Percentiles rank a stretch among this genome's conserved stretches.
phyloP scores from a whole-genome alignment of 2,329 filamentous ascomycete species.

The Catunica adiposa region DNA sequence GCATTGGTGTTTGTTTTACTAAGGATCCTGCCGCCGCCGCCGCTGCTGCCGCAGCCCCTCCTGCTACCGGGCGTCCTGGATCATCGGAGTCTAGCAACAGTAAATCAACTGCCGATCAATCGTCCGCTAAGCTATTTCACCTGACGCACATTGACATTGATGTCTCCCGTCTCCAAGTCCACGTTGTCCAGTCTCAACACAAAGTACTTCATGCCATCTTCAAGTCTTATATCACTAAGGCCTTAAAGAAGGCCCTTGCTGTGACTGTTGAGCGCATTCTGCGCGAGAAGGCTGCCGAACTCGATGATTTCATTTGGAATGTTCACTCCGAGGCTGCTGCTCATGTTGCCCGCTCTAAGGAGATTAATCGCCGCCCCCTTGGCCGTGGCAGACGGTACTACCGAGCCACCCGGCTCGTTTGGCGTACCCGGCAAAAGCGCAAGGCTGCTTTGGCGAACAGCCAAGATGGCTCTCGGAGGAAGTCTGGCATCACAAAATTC shows the following conservation, averaged over 20 bases:
- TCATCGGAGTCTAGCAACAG: background rate
- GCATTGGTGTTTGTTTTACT: slow-evolving; percentile 35
- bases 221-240: slow-evolving; percentile 74
- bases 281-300: slow-evolving; percentile 60
- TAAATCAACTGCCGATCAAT: background rate
- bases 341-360: slow-evolving; percentile 44
- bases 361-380: slow-evolving; percentile 47
- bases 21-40: slow-evolving; percentile 39
- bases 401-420: slow-evolving; percentile 18
- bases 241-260: slow-evolving; percentile 67
- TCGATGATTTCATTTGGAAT: slow-evolving; percentile 56
- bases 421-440: background rate
- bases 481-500: slow-evolving; percentile 47
- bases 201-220: slow-evolving; percentile 75
- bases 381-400: slow-evolving; percentile 82
- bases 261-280: slow-evolving; percentile 83
- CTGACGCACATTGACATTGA: slow-evolving; percentile 76
- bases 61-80: background rate
- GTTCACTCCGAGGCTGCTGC: slow-evolving; percentile 72
- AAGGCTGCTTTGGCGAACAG: background rate
- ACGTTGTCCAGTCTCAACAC: slow-evolving; percentile 87
- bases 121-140: slow-evolving; percentile 60
- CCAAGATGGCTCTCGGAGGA: slow-evolving; percentile 30
- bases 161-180: slow-evolving; percentile 68
- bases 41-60: background rate